A percentile compares a stretch with the other conserved stretches of the same genome.
Evolutionary conservation across 177 flowering plant genomes (phyloP).

Genomic region (Vitis hybrid): DNA sequence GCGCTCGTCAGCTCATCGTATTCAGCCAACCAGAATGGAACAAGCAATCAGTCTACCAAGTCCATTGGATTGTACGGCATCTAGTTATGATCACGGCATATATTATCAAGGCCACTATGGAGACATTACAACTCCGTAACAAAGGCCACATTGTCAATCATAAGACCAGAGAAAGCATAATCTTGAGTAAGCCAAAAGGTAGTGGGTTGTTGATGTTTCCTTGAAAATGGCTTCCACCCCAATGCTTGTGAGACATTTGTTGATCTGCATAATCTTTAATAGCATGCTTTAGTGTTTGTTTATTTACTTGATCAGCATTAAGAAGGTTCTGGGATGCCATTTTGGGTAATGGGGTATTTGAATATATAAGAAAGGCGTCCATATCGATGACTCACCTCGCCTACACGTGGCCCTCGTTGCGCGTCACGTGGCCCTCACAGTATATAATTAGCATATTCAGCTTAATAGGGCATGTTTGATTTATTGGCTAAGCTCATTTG

Average conservation of each 20-base stretch:
- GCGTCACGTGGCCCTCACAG: too few species aligned
- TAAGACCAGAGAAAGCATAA: not conserved
- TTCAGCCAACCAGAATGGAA: slow-evolving; percentile 3
- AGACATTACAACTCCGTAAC: slow-evolving; percentile 1
- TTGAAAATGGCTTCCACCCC: slow-evolving; percentile 27
- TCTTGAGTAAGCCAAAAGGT: slow-evolving; percentile 5
- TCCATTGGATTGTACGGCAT: too few species aligned
- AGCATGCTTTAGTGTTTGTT: slow-evolving; percentile 19
- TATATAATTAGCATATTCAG: slow-evolving; percentile 6
- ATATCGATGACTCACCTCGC: slow-evolving; percentile 13
- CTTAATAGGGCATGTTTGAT: slow-evolving; percentile 12
- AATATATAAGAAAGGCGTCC: not conserved
- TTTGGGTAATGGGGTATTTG: slow-evolving; percentile 19
- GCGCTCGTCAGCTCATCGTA: not conserved
- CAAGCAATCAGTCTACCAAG: not conserved
- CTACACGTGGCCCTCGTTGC: slow-evolving; percentile 10
- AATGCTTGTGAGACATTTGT: slow-evolving; percentile 29
- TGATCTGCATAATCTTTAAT: slow-evolving; percentile 6
- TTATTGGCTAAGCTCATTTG: slow-evolving; percentile 10
- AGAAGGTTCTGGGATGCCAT: slow-evolving; percentile 31
- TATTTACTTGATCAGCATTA: slow-evolving; percentile 13
- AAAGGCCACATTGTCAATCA: not conserved
- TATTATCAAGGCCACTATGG: not conserved
- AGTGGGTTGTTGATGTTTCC: slow-evolving; percentile 33
- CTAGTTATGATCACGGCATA: not conserved